A percentile compares a stretch with the other conserved stretches of the same genome.
phyloP scores from a whole-genome alignment of 768 basidiomycete species.

The Mrakia blollopis region DNA sequence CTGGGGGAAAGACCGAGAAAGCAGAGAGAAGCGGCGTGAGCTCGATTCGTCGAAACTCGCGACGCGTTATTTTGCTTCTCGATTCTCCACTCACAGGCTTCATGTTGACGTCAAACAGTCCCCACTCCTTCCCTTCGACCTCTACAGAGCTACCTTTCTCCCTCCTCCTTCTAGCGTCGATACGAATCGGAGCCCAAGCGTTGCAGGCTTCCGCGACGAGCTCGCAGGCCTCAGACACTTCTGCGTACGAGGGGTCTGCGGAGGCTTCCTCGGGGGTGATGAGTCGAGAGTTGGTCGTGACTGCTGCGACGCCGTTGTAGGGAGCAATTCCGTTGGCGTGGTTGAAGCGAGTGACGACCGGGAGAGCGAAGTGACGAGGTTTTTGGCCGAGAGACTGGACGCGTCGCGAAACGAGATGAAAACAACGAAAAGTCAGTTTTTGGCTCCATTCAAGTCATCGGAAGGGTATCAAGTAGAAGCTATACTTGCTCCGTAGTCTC shows the following conservation, averaged over 20 bases:
- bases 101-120: constrained; percentile 41
- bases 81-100: constrained; percentile 39
- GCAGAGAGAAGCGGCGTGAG: neutral
- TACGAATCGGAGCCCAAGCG: constrained; percentile 34
- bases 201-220: constrained; percentile 33
- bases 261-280: constrained; percentile 33
- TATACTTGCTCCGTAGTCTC: constrained; percentile 33
- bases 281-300: constrained; percentile 38
- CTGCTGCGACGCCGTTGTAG: constrained; percentile 40
- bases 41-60: neutral
- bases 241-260: constrained; percentile 34
- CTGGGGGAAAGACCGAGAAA: constrained; percentile 30
- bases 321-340: constrained; percentile 40
- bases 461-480: neutral
- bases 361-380: constrained; percentile 37
- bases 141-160: neutral
- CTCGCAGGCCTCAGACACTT: constrained; percentile 34
- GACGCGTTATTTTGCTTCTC: neutral
- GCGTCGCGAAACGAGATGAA: neutral
- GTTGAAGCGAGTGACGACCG: constrained; percentile 38
- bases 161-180: constrained; percentile 36
- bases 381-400: constrained; percentile 32
- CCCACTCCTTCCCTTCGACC: constrained; percentile 30
- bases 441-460: too few species aligned
- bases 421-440: neutral